A percentile compares a stretch with the other conserved stretches of the same genome.
Evolutionary conservation across 1,284 basidiomycete species (phyloP).

Genomic region (Apiotrichum porosum): DNA sequence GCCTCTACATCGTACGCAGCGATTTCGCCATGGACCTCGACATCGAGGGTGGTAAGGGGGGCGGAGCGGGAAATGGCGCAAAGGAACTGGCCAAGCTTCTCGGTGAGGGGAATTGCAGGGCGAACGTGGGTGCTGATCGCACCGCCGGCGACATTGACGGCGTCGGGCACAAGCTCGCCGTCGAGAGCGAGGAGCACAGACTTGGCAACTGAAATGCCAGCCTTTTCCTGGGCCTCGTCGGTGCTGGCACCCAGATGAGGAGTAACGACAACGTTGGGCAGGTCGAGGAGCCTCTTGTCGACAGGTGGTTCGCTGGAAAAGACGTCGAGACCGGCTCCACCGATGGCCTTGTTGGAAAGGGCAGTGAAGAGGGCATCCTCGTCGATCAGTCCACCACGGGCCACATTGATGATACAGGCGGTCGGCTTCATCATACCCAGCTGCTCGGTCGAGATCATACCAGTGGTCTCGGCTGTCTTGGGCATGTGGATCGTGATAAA

Average conservation of each 20-base stretch:
- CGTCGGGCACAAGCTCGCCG: constrained; percentile 9
- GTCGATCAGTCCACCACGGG: constrained; percentile 30
- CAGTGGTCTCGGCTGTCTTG: constrained; percentile 15
- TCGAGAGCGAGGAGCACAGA: constrained; percentile 5
- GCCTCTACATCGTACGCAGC: background rate
- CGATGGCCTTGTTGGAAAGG: constrained; percentile 15
- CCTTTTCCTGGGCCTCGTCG: constrained; percentile 13
- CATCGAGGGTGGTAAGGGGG: constrained; percentile 2
- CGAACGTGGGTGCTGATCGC: constrained; percentile 7
- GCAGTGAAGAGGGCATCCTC: constrained; percentile 24
- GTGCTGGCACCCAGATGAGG: constrained; percentile 12
- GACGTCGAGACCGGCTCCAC: constrained; percentile 22
- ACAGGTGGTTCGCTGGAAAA: constrained; percentile 19
- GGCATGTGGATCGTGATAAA: constrained; percentile 27
- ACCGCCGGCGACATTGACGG: constrained; percentile 9
- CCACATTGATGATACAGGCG: constrained; percentile 29
- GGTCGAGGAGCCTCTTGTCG: background rate
- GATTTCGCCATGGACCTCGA: constrained; percentile 8
- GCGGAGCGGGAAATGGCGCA: constrained; percentile 1
- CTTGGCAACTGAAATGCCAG: constrained; percentile 5
- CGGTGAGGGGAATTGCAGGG: constrained; percentile 5
- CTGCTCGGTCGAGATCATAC: constrained; percentile 17
- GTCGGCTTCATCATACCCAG: constrained; percentile 19
- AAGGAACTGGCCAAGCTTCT: constrained; percentile 12
- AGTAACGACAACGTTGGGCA: constrained; percentile 12